A percentile compares a stretch with the other conserved stretches of the same genome.
Conservation (phyloP, 148 eudicot species). For the Rhododendron vialii region DNA sequence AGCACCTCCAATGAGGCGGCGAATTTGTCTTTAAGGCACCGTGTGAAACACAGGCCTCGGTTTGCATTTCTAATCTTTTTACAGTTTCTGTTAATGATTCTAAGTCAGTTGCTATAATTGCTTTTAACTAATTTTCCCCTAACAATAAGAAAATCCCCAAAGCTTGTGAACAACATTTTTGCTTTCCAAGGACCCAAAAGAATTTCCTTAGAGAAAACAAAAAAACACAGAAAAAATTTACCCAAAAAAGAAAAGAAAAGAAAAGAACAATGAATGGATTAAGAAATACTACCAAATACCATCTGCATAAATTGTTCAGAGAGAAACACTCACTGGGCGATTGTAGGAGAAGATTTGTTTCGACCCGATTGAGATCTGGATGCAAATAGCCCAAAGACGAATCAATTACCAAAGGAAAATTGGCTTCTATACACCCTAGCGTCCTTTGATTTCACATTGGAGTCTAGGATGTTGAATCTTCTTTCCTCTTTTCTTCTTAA, state of each 20-base stretch:
- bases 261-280: background rate
- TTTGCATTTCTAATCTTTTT: too few relatives aligned
- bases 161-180: background rate
- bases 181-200: background rate
- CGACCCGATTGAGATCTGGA: background rate
- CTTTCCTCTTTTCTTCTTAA: background rate
- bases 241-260: background rate
- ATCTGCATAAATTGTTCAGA: background rate
- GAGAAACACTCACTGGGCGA: background rate
- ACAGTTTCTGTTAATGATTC: too few relatives aligned
- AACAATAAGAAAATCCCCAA: background rate
- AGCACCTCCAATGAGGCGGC: too few relatives aligned
- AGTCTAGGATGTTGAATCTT: background rate
- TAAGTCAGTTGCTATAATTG: too few relatives aligned
- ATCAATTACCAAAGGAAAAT: background rate
- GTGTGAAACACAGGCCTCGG: too few relatives aligned
- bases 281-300: background rate
- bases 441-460: background rate
- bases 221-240: too few relatives aligned
- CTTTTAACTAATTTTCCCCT: too few relatives aligned
- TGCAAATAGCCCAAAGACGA: background rate
- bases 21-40: too few relatives aligned
- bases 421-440: background rate
- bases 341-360: background rate
- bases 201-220: background rate